phyloP scores from a whole-genome alignment of 1,139 yeast genomes.

The Debaryomyces robertsiae region DNA sequence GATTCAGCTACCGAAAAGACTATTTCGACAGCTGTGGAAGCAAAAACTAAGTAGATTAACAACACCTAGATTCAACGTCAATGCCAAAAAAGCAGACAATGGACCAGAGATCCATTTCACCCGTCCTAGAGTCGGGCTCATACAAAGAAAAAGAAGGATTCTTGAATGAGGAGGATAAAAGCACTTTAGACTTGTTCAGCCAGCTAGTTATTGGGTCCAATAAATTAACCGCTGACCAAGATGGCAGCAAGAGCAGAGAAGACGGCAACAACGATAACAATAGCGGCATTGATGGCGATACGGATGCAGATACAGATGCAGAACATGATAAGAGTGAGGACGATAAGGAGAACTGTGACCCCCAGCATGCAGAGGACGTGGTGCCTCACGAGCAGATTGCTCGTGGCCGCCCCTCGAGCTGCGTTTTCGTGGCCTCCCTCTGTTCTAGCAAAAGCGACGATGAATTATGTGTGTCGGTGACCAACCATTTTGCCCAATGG shows the following conservation, averaged over 20 bases:
- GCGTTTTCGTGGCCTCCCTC: conserved; percentile 86
- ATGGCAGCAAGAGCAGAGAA: conserved; percentile 1
- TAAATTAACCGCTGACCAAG: conserved; percentile 10
- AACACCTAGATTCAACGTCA: neutral
- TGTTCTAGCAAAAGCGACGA: conserved; percentile 67
- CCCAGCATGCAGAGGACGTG: neutral
- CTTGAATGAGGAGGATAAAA: conserved; percentile 32
- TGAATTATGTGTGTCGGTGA: conserved; percentile 67
- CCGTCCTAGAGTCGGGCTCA: conserved; percentile 9
- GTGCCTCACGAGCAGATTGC: conserved; percentile 5
- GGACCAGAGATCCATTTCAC: conserved; percentile 13
- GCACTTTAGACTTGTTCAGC: conserved; percentile 34
- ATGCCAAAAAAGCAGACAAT: conserved; percentile 10
- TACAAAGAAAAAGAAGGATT: conserved; percentile 23
- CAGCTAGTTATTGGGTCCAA: conserved; percentile 6
- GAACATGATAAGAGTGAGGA: conserved; percentile 1
- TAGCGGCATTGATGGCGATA: neutral
- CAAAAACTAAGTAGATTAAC: too few relatives aligned
- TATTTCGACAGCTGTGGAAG: too few relatives aligned
- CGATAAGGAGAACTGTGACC: conserved; percentile 9
- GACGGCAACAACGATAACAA: neutral
- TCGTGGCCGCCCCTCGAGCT: conserved; percentile 69
- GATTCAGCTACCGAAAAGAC: too few relatives aligned
- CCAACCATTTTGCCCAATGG: conserved; percentile 64
- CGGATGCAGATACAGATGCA: neutral